These are phyloP conservation scores for Trichoderma atroviride DNA, from an alignment of 2,329 filamentous ascomycete genomes.

Conservation along the genomic window DNA sequence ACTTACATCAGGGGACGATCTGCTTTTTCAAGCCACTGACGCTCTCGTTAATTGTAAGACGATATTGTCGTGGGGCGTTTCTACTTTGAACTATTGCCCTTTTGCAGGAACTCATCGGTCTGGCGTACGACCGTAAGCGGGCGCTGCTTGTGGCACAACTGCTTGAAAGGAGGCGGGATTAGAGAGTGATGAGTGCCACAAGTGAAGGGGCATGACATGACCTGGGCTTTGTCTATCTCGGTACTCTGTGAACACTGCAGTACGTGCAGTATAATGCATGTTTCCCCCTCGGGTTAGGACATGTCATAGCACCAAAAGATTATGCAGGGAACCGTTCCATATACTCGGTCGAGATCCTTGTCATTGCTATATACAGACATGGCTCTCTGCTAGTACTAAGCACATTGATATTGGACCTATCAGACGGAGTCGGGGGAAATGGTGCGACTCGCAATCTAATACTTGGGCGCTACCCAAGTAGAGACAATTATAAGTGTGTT, in stretches of 20 bases:
- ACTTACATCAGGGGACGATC: background rate
- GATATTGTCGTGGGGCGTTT: background rate
- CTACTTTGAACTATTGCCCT: background rate
- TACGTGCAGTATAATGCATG: background rate
- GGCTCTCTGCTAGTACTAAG: background rate
- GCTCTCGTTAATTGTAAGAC: background rate
- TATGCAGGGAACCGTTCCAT: slow-evolving; percentile 10
- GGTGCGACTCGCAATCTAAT: background rate
- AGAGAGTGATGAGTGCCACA: background rate
- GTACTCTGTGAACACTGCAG: background rate
- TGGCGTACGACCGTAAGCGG: slow-evolving; percentile 1
- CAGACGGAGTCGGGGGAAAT: background rate
- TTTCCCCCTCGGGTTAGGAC: background rate
- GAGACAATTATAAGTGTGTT: too few relatives aligned
- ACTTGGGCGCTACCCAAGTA: background rate
- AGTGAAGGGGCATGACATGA: background rate
- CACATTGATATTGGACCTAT: background rate
- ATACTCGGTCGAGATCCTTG: slow-evolving; percentile 12
- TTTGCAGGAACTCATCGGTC: background rate
- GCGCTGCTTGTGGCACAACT: background rate
- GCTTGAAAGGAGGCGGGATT: background rate
- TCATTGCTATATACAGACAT: background rate
- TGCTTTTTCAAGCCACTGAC: background rate
- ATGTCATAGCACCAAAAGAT: background rate
- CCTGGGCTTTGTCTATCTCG: background rate